Evolutionary conservation across 1,284 basidiomycete species (phyloP), one percentile per base, ranked within the genome.

Genomic region (Phenoliferia sp.): DNA sequence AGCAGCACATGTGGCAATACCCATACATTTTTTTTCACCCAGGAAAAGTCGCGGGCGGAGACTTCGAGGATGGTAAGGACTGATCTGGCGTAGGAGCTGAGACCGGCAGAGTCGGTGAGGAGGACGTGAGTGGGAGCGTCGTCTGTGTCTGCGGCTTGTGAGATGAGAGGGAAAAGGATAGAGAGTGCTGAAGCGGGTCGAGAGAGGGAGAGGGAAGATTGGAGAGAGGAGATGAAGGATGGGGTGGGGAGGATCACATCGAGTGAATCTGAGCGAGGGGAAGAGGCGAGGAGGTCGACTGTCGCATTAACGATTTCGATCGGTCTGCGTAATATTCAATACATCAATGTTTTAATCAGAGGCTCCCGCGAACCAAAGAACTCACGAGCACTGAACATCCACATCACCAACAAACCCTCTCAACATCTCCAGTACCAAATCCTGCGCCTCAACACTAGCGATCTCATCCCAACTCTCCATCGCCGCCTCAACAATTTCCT

Each of bases 21-120:
- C 87, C 90, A 75, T 0, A 85, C 69, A 65, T 88, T 84, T 16
- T 80, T 79, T 55, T 83, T 85, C 1, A 88, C 86, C 2, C 85
- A 74, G 5, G 82, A 80, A 22, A 90, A 85, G 74, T 93, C 86
- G 3, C 85, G 81, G 1, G 82, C 77, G 36, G 92, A 81, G 35
- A 87, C 77, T 1, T 84, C 80, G 3, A 92, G 79, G 16, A 90
- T 79, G 0, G 87, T 87, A 54, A 82, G 79, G 16, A 86, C 83
- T 1, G 84, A 79, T 12, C 94, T 86, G 0, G 87, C 86, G 73
- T 90, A 92, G 3, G 82, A 74, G 0, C 84, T 82, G 48, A 85
- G 84, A 0, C 86, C 87, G 26, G 80, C 79, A 0, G 69, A 68
- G 72, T 90, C 85, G 62, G 79, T 82, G 4, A 66, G 35, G 33